Conservation (phyloP, 441 rosid species). For the Arabidopsis lyrata region DNA sequence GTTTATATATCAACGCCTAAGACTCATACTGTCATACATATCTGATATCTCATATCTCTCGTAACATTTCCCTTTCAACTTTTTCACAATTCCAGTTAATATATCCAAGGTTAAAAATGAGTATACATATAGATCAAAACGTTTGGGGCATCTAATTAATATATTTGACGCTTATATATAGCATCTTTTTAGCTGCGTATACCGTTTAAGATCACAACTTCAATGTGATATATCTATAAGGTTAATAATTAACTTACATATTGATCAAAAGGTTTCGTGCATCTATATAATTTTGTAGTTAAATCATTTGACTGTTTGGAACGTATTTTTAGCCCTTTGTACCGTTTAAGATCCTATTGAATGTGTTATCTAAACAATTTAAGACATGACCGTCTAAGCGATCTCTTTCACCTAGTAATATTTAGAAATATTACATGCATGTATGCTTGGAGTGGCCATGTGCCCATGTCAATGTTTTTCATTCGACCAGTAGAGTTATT, state of each 20-base stretch:
- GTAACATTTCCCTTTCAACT: no score
- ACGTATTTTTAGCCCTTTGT: background rate
- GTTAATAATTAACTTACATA: background rate
- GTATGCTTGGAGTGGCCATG: constrained; percentile 4
- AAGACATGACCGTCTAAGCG: constrained; percentile 3
- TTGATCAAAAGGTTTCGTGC: background rate
- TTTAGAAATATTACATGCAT: background rate
- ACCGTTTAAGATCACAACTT: constrained; percentile 1
- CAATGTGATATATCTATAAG: background rate
- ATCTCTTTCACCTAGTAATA: background rate
- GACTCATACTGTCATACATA: background rate
- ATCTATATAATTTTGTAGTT: background rate
- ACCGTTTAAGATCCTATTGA: background rate
- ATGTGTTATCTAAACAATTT: constrained; percentile 5
- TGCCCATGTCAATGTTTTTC: background rate
- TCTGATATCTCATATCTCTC: no score
- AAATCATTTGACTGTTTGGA: background rate
- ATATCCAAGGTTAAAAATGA: background rate
- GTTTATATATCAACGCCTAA: background rate
- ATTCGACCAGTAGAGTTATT: constrained; percentile 3
- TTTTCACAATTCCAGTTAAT: constrained; percentile 6
- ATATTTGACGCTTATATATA: background rate
- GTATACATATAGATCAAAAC: constrained; percentile 16
- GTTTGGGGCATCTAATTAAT: background rate
- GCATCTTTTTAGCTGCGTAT: background rate